Evolutionary conservation across 2,329 filamentous ascomycete genomes (phyloP).

Genomic region (Fusarium sp.): DNA sequence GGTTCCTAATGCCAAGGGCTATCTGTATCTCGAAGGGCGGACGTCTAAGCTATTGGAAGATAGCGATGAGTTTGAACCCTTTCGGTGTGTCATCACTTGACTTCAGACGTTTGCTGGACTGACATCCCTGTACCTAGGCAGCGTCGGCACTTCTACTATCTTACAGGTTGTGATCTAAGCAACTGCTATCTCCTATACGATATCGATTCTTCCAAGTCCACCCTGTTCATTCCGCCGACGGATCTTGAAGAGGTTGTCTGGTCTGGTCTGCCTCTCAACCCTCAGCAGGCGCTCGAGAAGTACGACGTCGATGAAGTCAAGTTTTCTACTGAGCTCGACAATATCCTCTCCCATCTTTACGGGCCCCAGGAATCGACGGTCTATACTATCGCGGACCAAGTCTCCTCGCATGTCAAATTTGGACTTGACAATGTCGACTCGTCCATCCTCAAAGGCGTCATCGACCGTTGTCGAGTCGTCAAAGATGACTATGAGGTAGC

Average conservation of each 20-base stretch:
- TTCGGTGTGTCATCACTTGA: background rate
- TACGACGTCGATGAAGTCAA: background rate
- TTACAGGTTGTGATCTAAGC: conserved; percentile 83
- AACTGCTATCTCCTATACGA: conserved; percentile 87
- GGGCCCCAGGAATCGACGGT: background rate
- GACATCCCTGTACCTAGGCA: conserved; percentile 65
- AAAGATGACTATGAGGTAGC: background rate
- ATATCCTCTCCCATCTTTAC: background rate
- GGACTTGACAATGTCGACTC: background rate
- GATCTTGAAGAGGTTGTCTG: background rate
- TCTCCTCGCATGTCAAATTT: background rate
- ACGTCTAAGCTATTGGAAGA: conserved; percentile 86
- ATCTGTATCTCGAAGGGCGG: conserved; percentile 89
- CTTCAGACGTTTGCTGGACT: background rate
- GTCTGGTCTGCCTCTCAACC: background rate
- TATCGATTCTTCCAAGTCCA: conserved; percentile 54
- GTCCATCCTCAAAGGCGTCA: background rate
- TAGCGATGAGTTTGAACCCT: conserved; percentile 75
- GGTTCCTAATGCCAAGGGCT: conserved; percentile 70
- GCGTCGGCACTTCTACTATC: conserved; percentile 91
- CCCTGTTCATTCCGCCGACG: background rate
- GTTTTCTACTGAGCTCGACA: background rate
- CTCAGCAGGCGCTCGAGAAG: background rate
- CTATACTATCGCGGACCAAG: background rate
- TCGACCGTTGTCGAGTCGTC: background rate